phyloP scores from a whole-genome alignment of 2,329 filamentous ascomycete genomes.

The Colletotrichum godetiae region DNA sequence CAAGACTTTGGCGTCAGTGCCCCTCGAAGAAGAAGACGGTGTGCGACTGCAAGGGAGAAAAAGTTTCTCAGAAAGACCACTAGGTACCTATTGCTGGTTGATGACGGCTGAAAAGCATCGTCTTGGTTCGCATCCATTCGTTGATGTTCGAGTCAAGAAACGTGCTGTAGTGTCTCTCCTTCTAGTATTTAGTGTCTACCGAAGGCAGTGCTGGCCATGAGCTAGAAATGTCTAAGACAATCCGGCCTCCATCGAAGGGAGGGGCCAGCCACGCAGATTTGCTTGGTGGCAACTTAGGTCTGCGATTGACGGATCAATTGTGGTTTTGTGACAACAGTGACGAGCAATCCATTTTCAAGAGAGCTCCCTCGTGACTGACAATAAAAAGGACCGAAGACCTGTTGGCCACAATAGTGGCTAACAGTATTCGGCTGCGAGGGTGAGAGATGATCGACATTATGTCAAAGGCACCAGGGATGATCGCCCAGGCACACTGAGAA shows the following conservation, averaged over 20 bases:
- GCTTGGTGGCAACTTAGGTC: background rate
- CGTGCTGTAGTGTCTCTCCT: constrained; percentile 4
- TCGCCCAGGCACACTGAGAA: background rate
- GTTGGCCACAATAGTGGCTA: background rate
- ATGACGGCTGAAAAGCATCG: background rate
- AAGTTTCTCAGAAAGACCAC: background rate
- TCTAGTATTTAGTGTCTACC: background rate
- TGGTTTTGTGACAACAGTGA: background rate
- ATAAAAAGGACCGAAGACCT: background rate
- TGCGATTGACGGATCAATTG: background rate
- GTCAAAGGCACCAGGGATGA: background rate
- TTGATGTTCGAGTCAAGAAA: background rate
- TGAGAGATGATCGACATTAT: constrained; percentile 7
- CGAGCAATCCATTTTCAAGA: background rate
- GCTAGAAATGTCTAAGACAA: constrained; percentile 3
- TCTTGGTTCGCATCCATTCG: background rate
- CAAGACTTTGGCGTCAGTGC: background rate
- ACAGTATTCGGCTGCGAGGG: background rate
- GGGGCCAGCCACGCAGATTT: constrained; percentile 5
- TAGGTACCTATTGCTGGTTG: background rate
- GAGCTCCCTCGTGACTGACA: background rate
- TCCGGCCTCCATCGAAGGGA: background rate
- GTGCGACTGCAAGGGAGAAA: background rate
- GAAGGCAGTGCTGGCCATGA: background rate
- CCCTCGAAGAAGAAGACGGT: background rate